These are phyloP conservation scores for Aspergillus udagawae DNA, from an alignment of 2,329 filamentous ascomycete species.

Conservation along the genomic window DNA sequence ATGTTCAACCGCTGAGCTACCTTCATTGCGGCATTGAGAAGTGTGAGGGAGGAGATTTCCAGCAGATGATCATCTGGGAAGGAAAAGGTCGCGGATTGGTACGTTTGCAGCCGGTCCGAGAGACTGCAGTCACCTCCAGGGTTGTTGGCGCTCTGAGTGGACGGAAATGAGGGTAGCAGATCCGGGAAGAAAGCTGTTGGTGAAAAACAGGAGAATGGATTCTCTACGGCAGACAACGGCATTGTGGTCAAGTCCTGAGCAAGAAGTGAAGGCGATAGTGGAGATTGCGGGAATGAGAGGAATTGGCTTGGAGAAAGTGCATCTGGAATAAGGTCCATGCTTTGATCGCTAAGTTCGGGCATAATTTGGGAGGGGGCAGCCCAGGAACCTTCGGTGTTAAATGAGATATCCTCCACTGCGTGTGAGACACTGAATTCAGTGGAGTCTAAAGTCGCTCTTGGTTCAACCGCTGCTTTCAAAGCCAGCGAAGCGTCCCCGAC, in stretches of 20 bases:
- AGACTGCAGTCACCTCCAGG: background rate
- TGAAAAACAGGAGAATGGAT: background rate
- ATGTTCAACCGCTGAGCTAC: slow-evolving; percentile 48
- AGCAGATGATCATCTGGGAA: slow-evolving; percentile 49
- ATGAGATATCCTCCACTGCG: background rate
- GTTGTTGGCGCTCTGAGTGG: background rate
- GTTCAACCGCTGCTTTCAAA: background rate
- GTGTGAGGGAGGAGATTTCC: slow-evolving; percentile 45
- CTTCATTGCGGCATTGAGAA: slow-evolving; percentile 47
- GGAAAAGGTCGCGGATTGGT: slow-evolving; percentile 23
- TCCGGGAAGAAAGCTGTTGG: background rate
- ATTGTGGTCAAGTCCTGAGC: background rate
- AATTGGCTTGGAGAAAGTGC: background rate
- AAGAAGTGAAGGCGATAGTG: background rate
- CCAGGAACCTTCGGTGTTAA: background rate
- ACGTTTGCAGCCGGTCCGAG: slow-evolving; percentile 15
- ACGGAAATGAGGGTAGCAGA: background rate
- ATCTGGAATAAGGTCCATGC: background rate
- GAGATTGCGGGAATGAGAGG: background rate
- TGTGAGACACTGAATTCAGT: background rate
- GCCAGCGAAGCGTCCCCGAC: background rate
- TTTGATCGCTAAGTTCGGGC: background rate
- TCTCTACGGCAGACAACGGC: background rate
- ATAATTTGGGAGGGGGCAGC: background rate
- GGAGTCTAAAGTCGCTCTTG: background rate